phyloP scores from a whole-genome alignment of 2,329 filamentous ascomycete species.

The Talaromyces amestolkiae region DNA sequence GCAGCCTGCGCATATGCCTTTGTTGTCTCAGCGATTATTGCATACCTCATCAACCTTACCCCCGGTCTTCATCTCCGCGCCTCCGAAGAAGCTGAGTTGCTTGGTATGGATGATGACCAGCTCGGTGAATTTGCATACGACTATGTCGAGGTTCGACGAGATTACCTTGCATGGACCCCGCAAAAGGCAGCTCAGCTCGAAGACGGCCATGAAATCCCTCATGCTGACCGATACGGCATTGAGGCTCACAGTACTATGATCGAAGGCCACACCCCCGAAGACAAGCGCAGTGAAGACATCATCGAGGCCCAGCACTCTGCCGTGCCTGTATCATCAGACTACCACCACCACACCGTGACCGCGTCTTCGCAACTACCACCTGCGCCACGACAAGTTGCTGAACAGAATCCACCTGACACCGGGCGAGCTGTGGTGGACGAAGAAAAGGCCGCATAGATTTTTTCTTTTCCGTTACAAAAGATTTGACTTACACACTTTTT shows the following conservation, averaged over 20 bases:
- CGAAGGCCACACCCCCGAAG: slow-evolving; percentile 50
- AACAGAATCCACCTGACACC: slow-evolving; percentile 24
- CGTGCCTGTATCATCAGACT: slow-evolving; percentile 1
- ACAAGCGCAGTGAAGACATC: slow-evolving; percentile 32
- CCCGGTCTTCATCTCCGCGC: slow-evolving; percentile 69
- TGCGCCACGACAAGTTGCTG: slow-evolving; percentile 32
- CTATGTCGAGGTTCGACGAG: slow-evolving; percentile 52
- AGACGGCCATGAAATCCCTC: slow-evolving; percentile 55
- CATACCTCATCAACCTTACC: slow-evolving; percentile 68
- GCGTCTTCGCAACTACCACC: background rate
- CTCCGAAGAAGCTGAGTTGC: slow-evolving; percentile 64
- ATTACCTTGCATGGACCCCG: slow-evolving; percentile 52
- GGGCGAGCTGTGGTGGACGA: slow-evolving; percentile 11
- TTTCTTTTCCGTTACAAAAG: background rate
- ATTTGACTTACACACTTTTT: background rate
- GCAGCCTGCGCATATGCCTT: slow-evolving; percentile 67
- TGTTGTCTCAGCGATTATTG: slow-evolving; percentile 64
- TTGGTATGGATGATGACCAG: slow-evolving; percentile 59
- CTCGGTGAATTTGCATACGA: slow-evolving; percentile 54
- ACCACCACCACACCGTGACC: slow-evolving; percentile 11
- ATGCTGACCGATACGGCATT: slow-evolving; percentile 60
- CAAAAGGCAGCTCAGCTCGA: slow-evolving; percentile 43
- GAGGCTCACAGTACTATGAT: slow-evolving; percentile 62
- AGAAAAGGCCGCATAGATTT: slow-evolving; percentile 18
- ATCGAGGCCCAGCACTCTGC: slow-evolving; percentile 28